A percentile compares a stretch with the other conserved stretches of the same genome.
Conservation (phyloP, 1,284 basidiomycete species). For the Anthracocystis setariae region DNA sequence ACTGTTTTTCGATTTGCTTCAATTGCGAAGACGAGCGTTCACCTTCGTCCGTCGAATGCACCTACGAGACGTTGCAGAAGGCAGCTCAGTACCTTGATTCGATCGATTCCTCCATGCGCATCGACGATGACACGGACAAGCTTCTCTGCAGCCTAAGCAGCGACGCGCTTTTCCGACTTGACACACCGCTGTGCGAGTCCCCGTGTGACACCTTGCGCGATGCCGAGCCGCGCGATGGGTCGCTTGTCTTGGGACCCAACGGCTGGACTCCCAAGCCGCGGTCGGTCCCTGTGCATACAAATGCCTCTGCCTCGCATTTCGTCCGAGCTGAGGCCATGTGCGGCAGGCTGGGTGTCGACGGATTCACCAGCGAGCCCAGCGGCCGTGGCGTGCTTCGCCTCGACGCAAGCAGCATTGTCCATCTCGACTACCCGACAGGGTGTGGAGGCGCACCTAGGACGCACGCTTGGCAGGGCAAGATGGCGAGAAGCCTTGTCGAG, state of each 20-base stretch:
- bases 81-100: conserved; percentile 71
- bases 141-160: conserved; percentile 73
- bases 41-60: conserved; percentile 69
- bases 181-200: conserved; percentile 8
- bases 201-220: conserved; percentile 22
- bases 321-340: conserved; percentile 17
- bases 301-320: conserved; percentile 34
- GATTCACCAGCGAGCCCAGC: not conserved
- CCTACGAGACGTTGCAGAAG: conserved; percentile 70
- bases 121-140: conserved; percentile 74
- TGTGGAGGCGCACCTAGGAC: conserved; percentile 4
- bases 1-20: conserved; percentile 82
- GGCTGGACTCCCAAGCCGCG: conserved; percentile 57
- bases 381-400: conserved; percentile 21
- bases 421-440: conserved; percentile 56
- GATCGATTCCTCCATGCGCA: conserved; percentile 73
- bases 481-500: conserved; percentile 56
- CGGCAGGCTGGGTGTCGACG: conserved; percentile 14
- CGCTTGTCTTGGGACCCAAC: conserved; percentile 59
- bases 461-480: conserved; percentile 10
- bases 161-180: conserved; percentile 70
- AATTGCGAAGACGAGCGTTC: conserved; percentile 77
- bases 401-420: conserved; percentile 57
- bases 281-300: conserved; percentile 21
- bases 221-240: conserved; percentile 25